These are phyloP conservation scores for Azolla pinnata DNA, from an alignment of 75 land plant genomes.

Conservation along the genomic window DNA sequence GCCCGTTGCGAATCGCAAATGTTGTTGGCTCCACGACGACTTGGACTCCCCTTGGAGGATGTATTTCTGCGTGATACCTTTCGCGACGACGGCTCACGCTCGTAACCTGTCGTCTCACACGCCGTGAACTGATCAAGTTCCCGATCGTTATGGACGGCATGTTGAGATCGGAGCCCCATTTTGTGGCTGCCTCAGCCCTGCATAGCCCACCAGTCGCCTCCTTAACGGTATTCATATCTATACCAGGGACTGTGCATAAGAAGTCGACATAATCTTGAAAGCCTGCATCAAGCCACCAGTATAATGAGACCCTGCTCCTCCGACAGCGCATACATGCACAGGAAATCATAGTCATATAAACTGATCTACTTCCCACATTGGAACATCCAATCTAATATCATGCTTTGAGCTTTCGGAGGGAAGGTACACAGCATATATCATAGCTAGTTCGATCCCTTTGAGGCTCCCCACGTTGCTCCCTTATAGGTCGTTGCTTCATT, in stretches of 20 bases:
- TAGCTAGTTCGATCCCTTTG: too few species aligned
- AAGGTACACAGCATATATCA: too few species aligned
- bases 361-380: too few species aligned
- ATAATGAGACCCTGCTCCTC: too few species aligned
- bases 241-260: conserved; percentile 59
- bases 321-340: too few species aligned
- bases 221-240: conserved; percentile 41
- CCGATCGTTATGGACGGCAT: conserved; percentile 40
- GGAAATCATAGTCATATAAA: too few species aligned
- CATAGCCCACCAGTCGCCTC: conserved; percentile 39
- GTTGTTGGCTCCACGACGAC: conserved; percentile 31
- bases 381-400: too few species aligned
- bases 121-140: conserved; percentile 38
- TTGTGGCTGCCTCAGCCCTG: neutral
- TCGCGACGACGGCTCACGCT: conserved; percentile 30
- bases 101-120: conserved; percentile 30
- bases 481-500: too few species aligned
- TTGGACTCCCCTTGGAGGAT: conserved; percentile 34
- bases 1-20: conserved; percentile 17
- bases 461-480: too few species aligned
- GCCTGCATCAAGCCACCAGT: too few species aligned
- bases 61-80: conserved; percentile 23
- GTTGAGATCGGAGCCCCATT: conserved; percentile 58
- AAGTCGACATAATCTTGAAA: conserved; percentile 46
- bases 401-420: too few species aligned